Conservation (phyloP, 495 filamentous ascomycete species). For the Evansstolkia leycettana region DNA sequence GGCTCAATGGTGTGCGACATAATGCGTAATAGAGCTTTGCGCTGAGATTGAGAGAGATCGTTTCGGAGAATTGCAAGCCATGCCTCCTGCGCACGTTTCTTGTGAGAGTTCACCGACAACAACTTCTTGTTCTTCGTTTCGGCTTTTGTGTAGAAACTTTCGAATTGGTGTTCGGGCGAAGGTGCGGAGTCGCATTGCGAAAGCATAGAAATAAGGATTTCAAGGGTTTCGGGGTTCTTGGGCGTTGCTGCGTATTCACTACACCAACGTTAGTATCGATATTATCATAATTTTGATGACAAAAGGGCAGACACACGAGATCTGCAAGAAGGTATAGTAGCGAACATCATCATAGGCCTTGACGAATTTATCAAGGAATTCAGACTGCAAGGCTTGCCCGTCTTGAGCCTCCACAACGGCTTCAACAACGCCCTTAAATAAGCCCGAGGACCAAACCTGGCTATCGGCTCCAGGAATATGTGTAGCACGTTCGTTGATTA, state of each 20-base stretch:
- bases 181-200: constrained; percentile 53
- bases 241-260: constrained; percentile 23
- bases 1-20: constrained; percentile 70
- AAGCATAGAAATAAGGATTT: constrained; percentile 49
- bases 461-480: constrained; percentile 47
- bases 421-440: constrained; percentile 51
- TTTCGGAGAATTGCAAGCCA: constrained; percentile 71
- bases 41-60: constrained; percentile 51
- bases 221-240: constrained; percentile 27
- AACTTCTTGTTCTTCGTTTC: constrained; percentile 52
- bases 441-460: constrained; percentile 47
- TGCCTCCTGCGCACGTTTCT: constrained; percentile 59
- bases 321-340: constrained; percentile 61
- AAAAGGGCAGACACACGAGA: constrained; percentile 43
- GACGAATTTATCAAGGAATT: constrained; percentile 66
- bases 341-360: constrained; percentile 74
- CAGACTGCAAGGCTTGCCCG: constrained; percentile 44
- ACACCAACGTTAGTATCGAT: constrained; percentile 2
- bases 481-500: constrained; percentile 64
- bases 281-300: background rate
- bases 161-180: constrained; percentile 46
- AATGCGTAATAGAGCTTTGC: constrained; percentile 62
- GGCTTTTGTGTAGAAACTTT: constrained; percentile 50
- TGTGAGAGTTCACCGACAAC: constrained; percentile 26
- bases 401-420: constrained; percentile 45